These are phyloP conservation scores for Ogataea nakhonphanomensis DNA, from an alignment of 805 yeast species.

Conservation along the genomic window DNA sequence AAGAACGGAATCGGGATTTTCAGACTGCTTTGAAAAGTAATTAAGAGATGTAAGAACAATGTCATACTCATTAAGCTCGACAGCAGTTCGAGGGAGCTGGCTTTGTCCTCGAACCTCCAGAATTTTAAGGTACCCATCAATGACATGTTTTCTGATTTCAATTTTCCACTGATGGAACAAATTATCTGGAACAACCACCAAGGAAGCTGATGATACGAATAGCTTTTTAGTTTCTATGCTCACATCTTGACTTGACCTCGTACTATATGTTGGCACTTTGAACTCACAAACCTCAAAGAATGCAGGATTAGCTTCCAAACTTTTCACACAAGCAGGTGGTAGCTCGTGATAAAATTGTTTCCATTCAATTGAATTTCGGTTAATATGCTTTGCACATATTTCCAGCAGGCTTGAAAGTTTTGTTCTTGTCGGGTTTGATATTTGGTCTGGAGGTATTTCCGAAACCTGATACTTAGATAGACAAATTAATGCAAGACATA, in stretches of 20 bases:
- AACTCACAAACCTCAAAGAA: conserved; percentile 34
- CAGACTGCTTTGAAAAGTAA: conserved; percentile 42
- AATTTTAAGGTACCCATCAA: conserved; percentile 36
- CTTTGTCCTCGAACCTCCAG: conserved; percentile 26
- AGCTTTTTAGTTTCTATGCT: conserved; percentile 28
- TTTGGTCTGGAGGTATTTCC: conserved; percentile 36
- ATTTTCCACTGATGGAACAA: conserved; percentile 61
- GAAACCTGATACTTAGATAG: conserved; percentile 52
- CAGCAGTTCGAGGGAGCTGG: conserved; percentile 30
- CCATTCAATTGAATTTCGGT: conserved; percentile 57
- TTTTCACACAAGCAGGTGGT: conserved; percentile 40
- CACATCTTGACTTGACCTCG: conserved; percentile 15
- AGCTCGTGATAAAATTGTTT: conserved; percentile 40
- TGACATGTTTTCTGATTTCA: conserved; percentile 56
- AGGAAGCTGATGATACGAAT: conserved; percentile 48
- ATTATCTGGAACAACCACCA: conserved; percentile 65
- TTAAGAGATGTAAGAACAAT: conserved; percentile 49
- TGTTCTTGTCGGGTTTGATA: conserved; percentile 17
- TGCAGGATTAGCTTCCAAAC: conserved; percentile 41
- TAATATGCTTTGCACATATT: conserved; percentile 42
- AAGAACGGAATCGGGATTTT: conserved; percentile 35
- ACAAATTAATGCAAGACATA: conserved; percentile 55
- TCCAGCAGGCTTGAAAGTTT: conserved; percentile 33
- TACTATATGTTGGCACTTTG: conserved; percentile 9
- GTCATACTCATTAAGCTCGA: conserved; percentile 44